Percentiles rank a stretch among this genome's conserved stretches.
Conservation (phyloP, 495 filamentous ascomycete species). For the Glonium stellatum region DNA sequence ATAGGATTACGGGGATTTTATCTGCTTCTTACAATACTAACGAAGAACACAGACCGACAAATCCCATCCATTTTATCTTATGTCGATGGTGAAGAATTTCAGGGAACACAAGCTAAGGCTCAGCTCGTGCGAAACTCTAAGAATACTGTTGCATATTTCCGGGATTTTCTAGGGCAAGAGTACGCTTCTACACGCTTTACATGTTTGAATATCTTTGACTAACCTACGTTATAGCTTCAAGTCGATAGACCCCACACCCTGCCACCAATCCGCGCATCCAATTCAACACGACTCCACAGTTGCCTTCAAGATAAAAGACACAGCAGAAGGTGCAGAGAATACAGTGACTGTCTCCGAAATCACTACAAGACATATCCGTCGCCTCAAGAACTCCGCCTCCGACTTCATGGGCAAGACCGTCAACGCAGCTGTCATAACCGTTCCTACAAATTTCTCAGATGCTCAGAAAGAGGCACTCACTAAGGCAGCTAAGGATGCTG, state of each 20-base stretch:
- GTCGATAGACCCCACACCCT: conserved; percentile 90
- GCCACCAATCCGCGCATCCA: conserved; percentile 89
- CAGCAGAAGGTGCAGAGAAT: conserved; percentile 58
- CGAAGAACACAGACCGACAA: conserved; percentile 66
- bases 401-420: conserved; percentile 90
- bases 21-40: not conserved
- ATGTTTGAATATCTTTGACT: not conserved
- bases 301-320: conserved; percentile 78
- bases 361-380: conserved; percentile 80
- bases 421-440: conserved; percentile 84
- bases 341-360: conserved; percentile 76
- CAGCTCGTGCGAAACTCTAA: conserved; percentile 84
- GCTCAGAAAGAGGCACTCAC: conserved; percentile 74
- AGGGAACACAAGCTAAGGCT: conserved; percentile 88
- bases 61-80: conserved; percentile 94
- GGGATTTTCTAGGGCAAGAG: conserved; percentile 92
- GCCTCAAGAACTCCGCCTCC: conserved; percentile 74
- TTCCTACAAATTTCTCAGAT: conserved; percentile 88
- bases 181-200: conserved; percentile 35
- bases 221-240: conserved; percentile 55
- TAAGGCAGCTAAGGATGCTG: conserved; percentile 70
- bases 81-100: conserved; percentile 90
- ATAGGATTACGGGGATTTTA: not conserved
- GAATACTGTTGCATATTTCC: conserved; percentile 93
- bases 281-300: conserved; percentile 63